These are phyloP conservation scores for Nigrospora sphaerica DNA, from an alignment of 2,329 filamentous ascomycete species.

Conservation along the genomic window DNA sequence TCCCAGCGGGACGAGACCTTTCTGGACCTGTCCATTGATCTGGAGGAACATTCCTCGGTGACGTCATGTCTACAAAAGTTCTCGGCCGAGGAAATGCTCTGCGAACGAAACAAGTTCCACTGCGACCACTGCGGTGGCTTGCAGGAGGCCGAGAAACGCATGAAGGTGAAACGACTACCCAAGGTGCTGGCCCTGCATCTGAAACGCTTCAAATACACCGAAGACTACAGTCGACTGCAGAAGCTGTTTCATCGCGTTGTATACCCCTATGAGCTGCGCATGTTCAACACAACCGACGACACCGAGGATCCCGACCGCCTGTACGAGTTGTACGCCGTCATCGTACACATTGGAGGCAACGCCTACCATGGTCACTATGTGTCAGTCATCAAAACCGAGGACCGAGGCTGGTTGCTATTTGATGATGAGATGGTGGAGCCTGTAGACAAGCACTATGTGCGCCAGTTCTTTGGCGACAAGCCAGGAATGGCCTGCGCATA, in stretches of 20 bases:
- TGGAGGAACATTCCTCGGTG: constrained; percentile 92
- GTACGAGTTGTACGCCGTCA: constrained; percentile 94
- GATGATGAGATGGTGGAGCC: constrained; percentile 99
- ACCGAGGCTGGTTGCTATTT: constrained; percentile 91
- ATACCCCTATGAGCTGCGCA: constrained; percentile 90
- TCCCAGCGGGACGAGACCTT: constrained; percentile 96
- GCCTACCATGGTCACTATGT: constrained; percentile 98
- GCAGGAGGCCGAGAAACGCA: constrained; percentile 96
- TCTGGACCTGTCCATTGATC: constrained; percentile 88
- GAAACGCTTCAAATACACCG: constrained; percentile 97
- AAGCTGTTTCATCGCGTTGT: constrained; percentile 96
- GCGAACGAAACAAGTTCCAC: constrained; percentile 97
- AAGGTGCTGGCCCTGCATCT: constrained; percentile 87
- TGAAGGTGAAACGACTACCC: constrained; percentile 96
- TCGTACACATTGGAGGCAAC: constrained; percentile 94
- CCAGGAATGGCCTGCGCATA: constrained; percentile 90
- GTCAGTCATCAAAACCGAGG: constrained; percentile 94
- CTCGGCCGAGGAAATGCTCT: constrained; percentile 96
- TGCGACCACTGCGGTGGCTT: constrained; percentile 95
- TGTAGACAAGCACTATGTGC: constrained; percentile 91
- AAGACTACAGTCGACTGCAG: constrained; percentile 86
- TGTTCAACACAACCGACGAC: constrained; percentile 97
- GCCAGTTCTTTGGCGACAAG: constrained; percentile 94
- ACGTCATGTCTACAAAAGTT: constrained; percentile 94
- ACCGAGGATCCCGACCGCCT: constrained; percentile 87